Evolutionary conservation across 768 basidiomycete genomes (phyloP), one percentile per base, ranked within the genome.

Genomic region (Sarcodon aspratus): DNA sequence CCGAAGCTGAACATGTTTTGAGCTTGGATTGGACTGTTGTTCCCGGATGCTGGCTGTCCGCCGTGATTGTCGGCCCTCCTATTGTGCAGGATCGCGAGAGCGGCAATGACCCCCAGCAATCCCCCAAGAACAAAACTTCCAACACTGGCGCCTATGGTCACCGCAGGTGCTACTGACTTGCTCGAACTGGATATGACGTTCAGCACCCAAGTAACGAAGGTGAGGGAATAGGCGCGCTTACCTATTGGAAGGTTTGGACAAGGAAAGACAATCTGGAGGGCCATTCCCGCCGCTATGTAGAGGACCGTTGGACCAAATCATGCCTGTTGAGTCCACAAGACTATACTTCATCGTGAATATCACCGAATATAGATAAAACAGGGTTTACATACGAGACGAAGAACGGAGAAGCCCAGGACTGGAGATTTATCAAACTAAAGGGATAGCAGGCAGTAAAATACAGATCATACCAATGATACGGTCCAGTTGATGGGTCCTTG

Each of bases 231-330:
- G 21, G 21, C 5, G 21, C 21, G 21, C 21, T 42, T 42, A 27
- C 40, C 13, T 42, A 42, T 11, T 13, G 2, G 40, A 18, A 0
- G 31, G n/a, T 11, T 6, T 8, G 36, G 27, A 18, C 48, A 40
- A 32, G 51, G 48, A 44, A 21, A 80, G 64, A 54, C 78, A 79
- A 0, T 55, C 62, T 7, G 66, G 71, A 6, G 66, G 56, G 8
- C 66, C 64, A 11, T 55, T 57, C 7, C 69, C 71, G 5, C 74
- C 79, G 35, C 72, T 72, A 53, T 81, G 79, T 8, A 80, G 57
- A 1, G 78, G 77, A 3, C 80, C 80, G 49, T 75, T 71, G 2
- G 76, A 55, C 80, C 80, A 82, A 15, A 63, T 61, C 36, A 68
- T 66, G 9, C 78, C 77, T 17, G 59, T 61, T 0, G 74, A 64